These are phyloP conservation scores for Tuctoria greenei DNA, from an alignment of 176 grass and related monocot genomes.

Conservation along the genomic window DNA sequence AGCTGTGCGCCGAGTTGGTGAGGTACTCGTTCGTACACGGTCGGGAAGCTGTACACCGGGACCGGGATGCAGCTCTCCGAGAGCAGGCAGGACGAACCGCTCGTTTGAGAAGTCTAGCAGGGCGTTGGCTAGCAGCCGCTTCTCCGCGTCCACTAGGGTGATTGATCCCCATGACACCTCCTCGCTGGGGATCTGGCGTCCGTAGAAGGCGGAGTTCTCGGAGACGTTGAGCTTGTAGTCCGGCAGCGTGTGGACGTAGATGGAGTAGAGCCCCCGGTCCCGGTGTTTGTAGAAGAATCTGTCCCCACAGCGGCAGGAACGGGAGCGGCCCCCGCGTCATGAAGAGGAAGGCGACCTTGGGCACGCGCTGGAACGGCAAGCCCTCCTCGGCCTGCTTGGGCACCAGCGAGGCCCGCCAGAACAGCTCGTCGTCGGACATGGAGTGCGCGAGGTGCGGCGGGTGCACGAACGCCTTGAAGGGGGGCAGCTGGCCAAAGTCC, in stretches of 20 bases:
- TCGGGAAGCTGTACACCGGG: slow-evolving; percentile 73
- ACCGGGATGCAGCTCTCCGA: slow-evolving; percentile 84
- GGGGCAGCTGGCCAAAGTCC: slow-evolving; percentile 36
- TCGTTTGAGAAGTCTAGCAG: slow-evolving; percentile 79
- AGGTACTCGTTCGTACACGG: slow-evolving; percentile 75
- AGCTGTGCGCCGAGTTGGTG: slow-evolving; percentile 65
- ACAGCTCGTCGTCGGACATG: slow-evolving; percentile 71
- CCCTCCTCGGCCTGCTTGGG: slow-evolving; percentile 64
- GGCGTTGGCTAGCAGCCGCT: slow-evolving; percentile 81
- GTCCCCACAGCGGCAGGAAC: slow-evolving; percentile 69
- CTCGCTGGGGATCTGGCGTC: slow-evolving; percentile 77
- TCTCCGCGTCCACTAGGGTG: slow-evolving; percentile 79
- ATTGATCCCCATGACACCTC: slow-evolving; percentile 89
- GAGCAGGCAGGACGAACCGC: slow-evolving; percentile 72
- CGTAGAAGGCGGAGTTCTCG: slow-evolving; percentile 59
- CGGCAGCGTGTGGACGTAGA: slow-evolving; percentile 79
- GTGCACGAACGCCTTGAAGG: slow-evolving; percentile 63
- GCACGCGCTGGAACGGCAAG: slow-evolving; percentile 69
- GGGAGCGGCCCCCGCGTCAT: slow-evolving; percentile 67
- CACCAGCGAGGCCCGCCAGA: slow-evolving; percentile 72
- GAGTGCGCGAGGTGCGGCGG: slow-evolving; percentile 56
- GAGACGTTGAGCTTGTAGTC: slow-evolving; percentile 87
- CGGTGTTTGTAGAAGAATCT: slow-evolving; percentile 58
- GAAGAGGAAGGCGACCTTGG: slow-evolving; percentile 87
- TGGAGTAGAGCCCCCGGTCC: slow-evolving; percentile 58